Conservation (phyloP, 73 alveolate species). For the Paramecium octaurelia region DNA sequence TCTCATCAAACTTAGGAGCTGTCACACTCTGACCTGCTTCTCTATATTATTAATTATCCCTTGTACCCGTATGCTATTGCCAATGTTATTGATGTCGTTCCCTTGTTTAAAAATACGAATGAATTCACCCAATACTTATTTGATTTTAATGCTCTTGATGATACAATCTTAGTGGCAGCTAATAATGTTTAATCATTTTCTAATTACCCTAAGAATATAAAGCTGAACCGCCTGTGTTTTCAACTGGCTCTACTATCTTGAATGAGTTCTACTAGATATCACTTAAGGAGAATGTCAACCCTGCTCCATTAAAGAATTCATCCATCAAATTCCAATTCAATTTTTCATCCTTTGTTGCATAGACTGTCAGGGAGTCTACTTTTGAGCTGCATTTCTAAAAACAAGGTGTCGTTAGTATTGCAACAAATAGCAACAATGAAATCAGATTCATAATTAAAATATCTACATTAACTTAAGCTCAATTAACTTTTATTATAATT, state of each 20-base stretch:
- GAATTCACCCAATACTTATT: constrained; percentile 6
- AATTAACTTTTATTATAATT: neutral
- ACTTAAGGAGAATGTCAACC: neutral
- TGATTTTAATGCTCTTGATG: neutral
- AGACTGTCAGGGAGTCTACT: neutral
- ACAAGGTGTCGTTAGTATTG: neutral
- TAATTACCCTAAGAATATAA: neutral
- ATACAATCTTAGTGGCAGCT: neutral
- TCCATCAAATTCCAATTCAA: neutral
- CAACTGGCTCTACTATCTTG: neutral
- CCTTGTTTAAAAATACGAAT: neutral
- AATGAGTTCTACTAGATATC: neutral
- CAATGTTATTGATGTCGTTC: neutral
- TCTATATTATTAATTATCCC: neutral
- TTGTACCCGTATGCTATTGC: neutral
- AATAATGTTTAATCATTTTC: neutral
- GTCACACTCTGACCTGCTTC: neutral
- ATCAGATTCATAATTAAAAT: neutral
- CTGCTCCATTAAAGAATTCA: neutral
- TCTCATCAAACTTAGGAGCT: neutral
- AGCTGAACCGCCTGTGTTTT: neutral
- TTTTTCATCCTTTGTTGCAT: neutral
- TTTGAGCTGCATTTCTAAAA: neutral
- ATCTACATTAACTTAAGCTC: neutral
- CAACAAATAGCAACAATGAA: neutral